Evolutionary conservation across 1,139 yeast species (phyloP).

Genomic region (Torulaspora pretoriensis): DNA sequence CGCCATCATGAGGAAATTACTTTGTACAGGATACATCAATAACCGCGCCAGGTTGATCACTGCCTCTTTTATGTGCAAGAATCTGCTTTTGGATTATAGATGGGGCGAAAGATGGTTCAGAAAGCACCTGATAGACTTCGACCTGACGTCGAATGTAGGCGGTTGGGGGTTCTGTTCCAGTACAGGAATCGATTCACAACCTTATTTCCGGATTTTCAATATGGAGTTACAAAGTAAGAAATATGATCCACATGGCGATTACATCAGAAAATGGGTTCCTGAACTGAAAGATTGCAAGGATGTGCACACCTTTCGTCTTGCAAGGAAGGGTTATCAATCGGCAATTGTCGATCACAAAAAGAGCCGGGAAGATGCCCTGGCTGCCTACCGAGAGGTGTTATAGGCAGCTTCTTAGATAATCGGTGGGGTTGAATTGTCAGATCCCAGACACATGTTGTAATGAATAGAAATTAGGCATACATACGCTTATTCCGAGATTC

Average conservation of each 20-base stretch:
- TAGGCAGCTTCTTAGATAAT: not conserved
- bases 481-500: too few relatives aligned
- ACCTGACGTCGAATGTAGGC: conserved; percentile 51
- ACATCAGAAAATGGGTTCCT: conserved; percentile 49
- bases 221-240: conserved; percentile 49
- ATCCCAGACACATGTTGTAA: too few relatives aligned
- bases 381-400: conserved; percentile 17
- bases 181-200: conserved; percentile 53
- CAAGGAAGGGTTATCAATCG: conserved; percentile 10
- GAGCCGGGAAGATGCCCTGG: conserved; percentile 21
- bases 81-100: conserved; percentile 52
- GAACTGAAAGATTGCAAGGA: conserved; percentile 36
- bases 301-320: conserved; percentile 8
- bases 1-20: conserved; percentile 52
- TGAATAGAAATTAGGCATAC: too few relatives aligned
- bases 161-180: conserved; percentile 57
- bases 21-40: conserved; percentile 49
- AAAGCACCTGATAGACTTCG: conserved; percentile 48
- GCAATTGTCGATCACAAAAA: conserved; percentile 20
- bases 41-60: conserved; percentile 53
- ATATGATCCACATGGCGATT: conserved; percentile 46
- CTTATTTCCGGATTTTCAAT: conserved; percentile 53
- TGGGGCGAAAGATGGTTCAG: conserved; percentile 51
- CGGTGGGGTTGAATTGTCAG: too few relatives aligned
- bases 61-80: conserved; percentile 50